phyloP scores from a whole-genome alignment of 2,329 filamentous ascomycete genomes.

The Biscogniauxia marginata region DNA sequence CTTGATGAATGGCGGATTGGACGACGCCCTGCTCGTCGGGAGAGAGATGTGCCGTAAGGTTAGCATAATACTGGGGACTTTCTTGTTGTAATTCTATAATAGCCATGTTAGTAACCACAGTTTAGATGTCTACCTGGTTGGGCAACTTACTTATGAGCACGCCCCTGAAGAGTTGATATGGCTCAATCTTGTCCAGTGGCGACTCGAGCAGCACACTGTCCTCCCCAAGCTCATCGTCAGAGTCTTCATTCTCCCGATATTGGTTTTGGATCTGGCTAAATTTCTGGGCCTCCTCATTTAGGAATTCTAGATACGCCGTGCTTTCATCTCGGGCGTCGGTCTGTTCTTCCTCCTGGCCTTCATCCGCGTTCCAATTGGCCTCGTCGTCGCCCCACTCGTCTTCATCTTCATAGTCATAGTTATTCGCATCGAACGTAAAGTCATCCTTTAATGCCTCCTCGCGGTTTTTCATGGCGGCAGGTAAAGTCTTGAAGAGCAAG shows the following conservation, averaged over 20 bases:
- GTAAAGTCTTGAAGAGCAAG: slow-evolving; percentile 86
- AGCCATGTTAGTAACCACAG: slow-evolving; percentile 29
- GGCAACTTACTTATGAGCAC: slow-evolving; percentile 74
- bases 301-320: slow-evolving; percentile 90
- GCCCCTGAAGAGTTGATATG: slow-evolving; percentile 84
- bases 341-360: slow-evolving; percentile 64
- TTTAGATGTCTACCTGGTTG: neutral
- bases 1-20: slow-evolving; percentile 24
- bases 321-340: slow-evolving; percentile 82
- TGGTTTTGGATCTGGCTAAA: slow-evolving; percentile 63
- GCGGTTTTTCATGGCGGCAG: slow-evolving; percentile 82
- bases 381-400: slow-evolving; percentile 84
- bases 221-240: slow-evolving; percentile 86
- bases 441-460: slow-evolving; percentile 92
- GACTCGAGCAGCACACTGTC: slow-evolving; percentile 92
- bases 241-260: slow-evolving; percentile 54
- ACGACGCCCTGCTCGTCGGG: slow-evolving; percentile 25
- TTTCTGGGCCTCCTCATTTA: slow-evolving; percentile 91
- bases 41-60: slow-evolving; percentile 59
- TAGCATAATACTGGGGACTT: slow-evolving; percentile 84
- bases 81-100: slow-evolving; percentile 77
- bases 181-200: slow-evolving; percentile 91
- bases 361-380: slow-evolving; percentile 74
- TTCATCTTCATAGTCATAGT: slow-evolving; percentile 65
- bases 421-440: slow-evolving; percentile 64